Base-by-base conservation (phyloP, 2,329 filamentous ascomycete species). In the Claviceps arundinis region DNA sequence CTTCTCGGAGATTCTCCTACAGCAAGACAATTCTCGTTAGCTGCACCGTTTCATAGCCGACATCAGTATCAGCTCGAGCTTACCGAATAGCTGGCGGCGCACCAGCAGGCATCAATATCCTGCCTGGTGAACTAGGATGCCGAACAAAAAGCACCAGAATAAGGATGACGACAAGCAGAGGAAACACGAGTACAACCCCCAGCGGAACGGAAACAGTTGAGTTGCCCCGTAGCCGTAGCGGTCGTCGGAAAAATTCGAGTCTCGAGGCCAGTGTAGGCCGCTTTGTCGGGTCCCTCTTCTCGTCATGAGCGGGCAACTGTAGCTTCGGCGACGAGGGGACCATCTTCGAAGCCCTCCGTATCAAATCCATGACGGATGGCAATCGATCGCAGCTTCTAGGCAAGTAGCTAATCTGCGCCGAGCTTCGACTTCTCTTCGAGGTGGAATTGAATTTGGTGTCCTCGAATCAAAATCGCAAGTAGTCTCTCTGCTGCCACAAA, bases 1-100 rank as follows among this genome's bases (percentile, higher is more conserved):
- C 63, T 94, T 87, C 71, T 97, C 93, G 71, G 86, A 95, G 62
- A 98, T 98, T 81, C 89, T 91, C 60, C 90, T 95, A 64, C 58
- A n/a, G 40, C 16, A 19, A 46, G 17, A 51, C 44, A 17, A 5
- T 6, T 17, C 30, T 16, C 19, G 30, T 54, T 24, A 52, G 50
- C 19, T 37, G 14, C n/a, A 13, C n/a, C 9, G 1, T 16, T 17
- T 34, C 11, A 46, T 37, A 8, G 17, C 43, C 3, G n/a, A 30
- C 14, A 46, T 19, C 8, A 34, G 47, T 24, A 24, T 5, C 6
- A 41, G n/a, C n/a, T 40, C 42, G 5, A 44, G 26, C 53, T 47
- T 45, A 94, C 89, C 90, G 84, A 70, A 96, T 95, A 48, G 86
- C 81, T 42, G 91, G 91, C 58, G 91, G 89, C 52, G 88, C 82